These are phyloP conservation scores for Rhodomyrtus tomentosa DNA, from an alignment of 345 rosid species.

Conservation along the genomic window DNA sequence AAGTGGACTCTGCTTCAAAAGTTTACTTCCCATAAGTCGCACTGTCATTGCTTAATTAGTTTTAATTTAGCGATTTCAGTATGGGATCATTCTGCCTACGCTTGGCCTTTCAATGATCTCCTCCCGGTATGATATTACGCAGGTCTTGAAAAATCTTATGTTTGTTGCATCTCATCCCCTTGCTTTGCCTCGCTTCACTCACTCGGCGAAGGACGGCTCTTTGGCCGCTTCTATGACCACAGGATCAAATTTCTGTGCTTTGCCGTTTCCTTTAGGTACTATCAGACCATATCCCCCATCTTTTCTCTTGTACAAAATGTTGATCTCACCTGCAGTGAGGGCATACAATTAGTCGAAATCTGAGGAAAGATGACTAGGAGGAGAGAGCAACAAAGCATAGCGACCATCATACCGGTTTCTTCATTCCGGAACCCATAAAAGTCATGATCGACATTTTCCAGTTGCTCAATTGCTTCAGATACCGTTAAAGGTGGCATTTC, in stretches of 20 bases:
- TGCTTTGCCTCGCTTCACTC: not conserved
- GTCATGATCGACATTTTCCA: slow-evolving; percentile 73
- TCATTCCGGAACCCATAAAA: slow-evolving; percentile 84
- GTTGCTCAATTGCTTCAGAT: slow-evolving; percentile 79
- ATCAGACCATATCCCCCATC: slow-evolving; percentile 90
- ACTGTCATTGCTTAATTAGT: not conserved
- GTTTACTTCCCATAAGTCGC: not conserved
- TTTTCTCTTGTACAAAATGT: slow-evolving; percentile 74
- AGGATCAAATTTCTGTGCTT: slow-evolving; percentile 50
- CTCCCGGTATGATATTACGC: not conserved
- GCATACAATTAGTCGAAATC: not conserved
- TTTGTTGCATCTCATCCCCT: not conserved
- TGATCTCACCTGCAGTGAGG: slow-evolving; percentile 56
- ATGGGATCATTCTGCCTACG: not conserved
- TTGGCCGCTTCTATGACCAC: slow-evolving; percentile 38
- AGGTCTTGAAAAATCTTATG: not conserved
- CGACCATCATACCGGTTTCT: slow-evolving; percentile 56
- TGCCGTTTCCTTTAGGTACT: slow-evolving; percentile 58
- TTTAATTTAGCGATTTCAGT: not conserved
- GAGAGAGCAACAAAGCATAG: not conserved
- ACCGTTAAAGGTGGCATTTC: slow-evolving; percentile 89
- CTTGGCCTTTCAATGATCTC: not conserved
- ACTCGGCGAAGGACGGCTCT: slow-evolving; percentile 44
- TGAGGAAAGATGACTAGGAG: not conserved
- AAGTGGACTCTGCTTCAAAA: not conserved